Conservation (phyloP, 352 stramenopile genomes). For the Globisporangium parvum region DNA sequence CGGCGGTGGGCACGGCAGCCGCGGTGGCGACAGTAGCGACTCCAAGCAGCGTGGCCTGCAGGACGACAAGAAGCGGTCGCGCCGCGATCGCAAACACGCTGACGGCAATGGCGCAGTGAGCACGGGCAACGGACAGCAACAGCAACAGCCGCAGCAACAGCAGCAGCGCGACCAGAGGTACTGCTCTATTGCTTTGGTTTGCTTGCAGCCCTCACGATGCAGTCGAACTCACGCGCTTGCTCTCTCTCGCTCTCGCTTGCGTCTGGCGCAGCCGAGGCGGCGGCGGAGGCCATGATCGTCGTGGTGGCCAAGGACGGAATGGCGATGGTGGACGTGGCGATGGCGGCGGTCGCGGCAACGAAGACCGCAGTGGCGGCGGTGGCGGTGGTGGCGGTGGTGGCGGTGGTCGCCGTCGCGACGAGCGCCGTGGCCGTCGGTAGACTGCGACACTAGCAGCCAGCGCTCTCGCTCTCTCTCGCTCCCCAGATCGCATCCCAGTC, state of each 20-base stretch:
- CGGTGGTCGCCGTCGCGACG: conserved; percentile 22
- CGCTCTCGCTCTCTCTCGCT: too few species aligned
- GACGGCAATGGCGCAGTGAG: conserved; percentile 13
- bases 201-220: neutral
- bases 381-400: conserved; percentile 17
- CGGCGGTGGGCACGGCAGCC: conserved; percentile 7
- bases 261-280: conserved; percentile 5
- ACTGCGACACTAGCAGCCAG: too few species aligned
- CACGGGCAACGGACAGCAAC: conserved; percentile 17
- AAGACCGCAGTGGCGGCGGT: conserved; percentile 15
- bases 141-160: conserved; percentile 28
- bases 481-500: too few species aligned
- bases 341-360: neutral
- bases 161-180: conserved; percentile 59
- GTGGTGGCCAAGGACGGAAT: conserved; percentile 8
- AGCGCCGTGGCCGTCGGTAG: conserved; percentile 36
- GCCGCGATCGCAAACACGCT: conserved; percentile 29
- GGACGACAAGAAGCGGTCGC: conserved; percentile 51
- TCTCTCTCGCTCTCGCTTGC: neutral
- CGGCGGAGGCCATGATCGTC: conserved; percentile 2
- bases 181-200: neutral
- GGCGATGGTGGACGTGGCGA: conserved; percentile 9
- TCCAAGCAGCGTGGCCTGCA: conserved; percentile 15
- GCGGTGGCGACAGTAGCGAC: conserved; percentile 7
- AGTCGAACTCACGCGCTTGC: neutral